Evolutionary conservation across 257 asterid genomes (phyloP).

Genomic region (Nicotiana benthamiana): DNA sequence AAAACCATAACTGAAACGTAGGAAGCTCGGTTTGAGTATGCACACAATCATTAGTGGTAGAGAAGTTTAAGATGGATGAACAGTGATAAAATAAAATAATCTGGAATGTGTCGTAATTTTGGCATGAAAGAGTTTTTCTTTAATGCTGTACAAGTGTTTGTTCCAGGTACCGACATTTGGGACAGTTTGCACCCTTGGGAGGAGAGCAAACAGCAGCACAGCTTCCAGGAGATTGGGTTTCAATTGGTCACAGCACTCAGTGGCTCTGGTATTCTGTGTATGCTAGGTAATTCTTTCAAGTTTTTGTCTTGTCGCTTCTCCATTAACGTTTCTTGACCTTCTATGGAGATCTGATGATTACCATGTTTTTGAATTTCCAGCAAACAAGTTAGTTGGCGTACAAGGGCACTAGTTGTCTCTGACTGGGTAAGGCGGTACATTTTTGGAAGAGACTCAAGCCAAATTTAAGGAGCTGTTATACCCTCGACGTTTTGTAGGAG

Average conservation of each 20-base stretch:
- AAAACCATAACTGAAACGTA: not conserved
- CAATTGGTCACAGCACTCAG: conserved; percentile 84
- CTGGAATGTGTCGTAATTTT: not conserved
- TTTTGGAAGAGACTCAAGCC: conserved; percentile 90
- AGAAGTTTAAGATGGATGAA: not conserved
- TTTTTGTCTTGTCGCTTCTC: not conserved
- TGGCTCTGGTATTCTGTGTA: conserved; percentile 99
- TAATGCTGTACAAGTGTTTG: not conserved
- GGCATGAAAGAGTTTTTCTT: not conserved
- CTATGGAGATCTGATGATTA: not conserved
- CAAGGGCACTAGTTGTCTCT: conserved; percentile 78
- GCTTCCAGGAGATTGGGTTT: conserved; percentile 98
- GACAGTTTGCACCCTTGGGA: conserved; percentile 97
- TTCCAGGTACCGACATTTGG: conserved; percentile 85
- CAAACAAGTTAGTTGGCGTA: conserved; percentile 97
- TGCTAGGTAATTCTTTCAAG: conserved; percentile 50
- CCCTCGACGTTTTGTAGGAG: not conserved
- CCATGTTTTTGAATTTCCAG: conserved; percentile 27
- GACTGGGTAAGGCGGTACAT: conserved; percentile 86
- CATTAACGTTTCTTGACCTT: not conserved
- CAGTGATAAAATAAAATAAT: not conserved
- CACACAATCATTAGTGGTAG: not conserved
- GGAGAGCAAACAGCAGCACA: conserved; percentile 97
- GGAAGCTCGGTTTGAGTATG: not conserved
- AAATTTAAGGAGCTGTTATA: conserved; percentile 34